A percentile compares a stretch with the other conserved stretches of the same genome.
Conservation (phyloP, 352 stramenopile species). For the Phytophthora syringae region DNA sequence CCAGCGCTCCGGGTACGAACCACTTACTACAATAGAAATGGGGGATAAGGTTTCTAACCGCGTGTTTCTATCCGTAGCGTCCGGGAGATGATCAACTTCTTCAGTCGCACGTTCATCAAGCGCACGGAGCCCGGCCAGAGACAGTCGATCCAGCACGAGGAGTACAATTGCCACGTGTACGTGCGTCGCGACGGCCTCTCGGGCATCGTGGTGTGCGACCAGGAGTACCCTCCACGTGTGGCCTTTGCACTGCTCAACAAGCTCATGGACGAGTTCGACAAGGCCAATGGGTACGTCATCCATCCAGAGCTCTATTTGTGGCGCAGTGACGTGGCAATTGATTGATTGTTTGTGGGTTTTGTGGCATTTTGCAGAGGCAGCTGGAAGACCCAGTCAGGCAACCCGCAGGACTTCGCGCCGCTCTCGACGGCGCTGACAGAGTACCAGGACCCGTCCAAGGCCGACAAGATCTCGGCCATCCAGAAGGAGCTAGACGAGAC, state of each 20-base stretch:
- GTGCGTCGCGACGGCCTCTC: conserved; percentile 96
- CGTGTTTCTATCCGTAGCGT: conserved; percentile 63
- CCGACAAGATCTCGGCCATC: conserved; percentile 99
- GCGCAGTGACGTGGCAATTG: not conserved
- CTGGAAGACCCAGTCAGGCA: conserved; percentile 64
- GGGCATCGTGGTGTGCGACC: conserved; percentile 97
- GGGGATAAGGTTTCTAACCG: not conserved
- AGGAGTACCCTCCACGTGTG: conserved; percentile 98
- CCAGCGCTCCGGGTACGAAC: conserved; percentile 77
- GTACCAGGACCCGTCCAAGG: conserved; percentile 98
- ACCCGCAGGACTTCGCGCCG: conserved; percentile 91
- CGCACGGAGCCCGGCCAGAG: conserved; percentile 95
- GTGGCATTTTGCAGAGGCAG: conserved; percentile 45
- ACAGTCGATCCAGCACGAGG: conserved; percentile 98
- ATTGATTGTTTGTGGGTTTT: conserved; percentile 39
- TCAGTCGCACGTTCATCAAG: conserved; percentile 99
- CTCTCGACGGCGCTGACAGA: conserved; percentile 94
- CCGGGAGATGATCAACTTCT: conserved; percentile 99
- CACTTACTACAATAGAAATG: not conserved
- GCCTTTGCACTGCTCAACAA: conserved; percentile 98
- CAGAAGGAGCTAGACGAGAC: conserved; percentile 99
- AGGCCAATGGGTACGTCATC: conserved; percentile 53
- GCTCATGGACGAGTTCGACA: conserved; percentile 96
- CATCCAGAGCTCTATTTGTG: not conserved
- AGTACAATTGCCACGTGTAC: conserved; percentile 99